These are phyloP conservation scores for Moesziomyces parantarcticus DNA, from an alignment of 1,284 basidiomycete genomes.

Conservation along the genomic window DNA sequence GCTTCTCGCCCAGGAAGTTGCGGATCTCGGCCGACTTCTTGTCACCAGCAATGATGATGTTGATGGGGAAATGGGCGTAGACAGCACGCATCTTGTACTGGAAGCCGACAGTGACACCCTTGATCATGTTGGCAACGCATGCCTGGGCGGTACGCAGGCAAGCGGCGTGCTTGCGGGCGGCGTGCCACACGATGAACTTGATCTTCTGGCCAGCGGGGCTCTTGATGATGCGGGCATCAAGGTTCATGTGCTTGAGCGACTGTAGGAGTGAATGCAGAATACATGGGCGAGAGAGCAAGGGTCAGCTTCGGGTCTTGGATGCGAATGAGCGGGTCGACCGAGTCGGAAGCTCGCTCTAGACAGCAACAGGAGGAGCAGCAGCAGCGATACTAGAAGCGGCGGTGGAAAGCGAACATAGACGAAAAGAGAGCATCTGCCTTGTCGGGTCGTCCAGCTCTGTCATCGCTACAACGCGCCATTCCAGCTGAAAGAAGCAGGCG, in stretches of 20 bases:
- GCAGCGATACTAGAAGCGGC: neutral
- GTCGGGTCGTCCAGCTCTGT: too few species aligned
- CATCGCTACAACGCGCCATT: too few species aligned
- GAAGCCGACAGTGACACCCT: constrained; percentile 87
- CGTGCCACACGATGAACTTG: constrained; percentile 96
- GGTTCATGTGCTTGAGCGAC: constrained; percentile 68
- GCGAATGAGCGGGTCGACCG: neutral
- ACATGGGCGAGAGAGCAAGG: constrained; percentile 70
- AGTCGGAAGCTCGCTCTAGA: neutral
- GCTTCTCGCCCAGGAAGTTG: constrained; percentile 96
- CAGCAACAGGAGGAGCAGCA: neutral
- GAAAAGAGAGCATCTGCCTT: too few species aligned
- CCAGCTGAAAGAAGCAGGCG: too few species aligned
- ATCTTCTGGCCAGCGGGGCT: constrained; percentile 76
- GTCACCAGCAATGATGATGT: constrained; percentile 91
- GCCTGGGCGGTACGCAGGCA: constrained; percentile 96
- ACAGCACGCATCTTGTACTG: constrained; percentile 90
- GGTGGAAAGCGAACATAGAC: neutral
- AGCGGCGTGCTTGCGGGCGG: constrained; percentile 96
- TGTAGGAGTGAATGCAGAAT: too few species aligned
- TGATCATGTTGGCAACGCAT: constrained; percentile 96
- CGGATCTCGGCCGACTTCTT: constrained; percentile 90
- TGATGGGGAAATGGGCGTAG: constrained; percentile 99
- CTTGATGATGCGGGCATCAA: constrained; percentile 69
- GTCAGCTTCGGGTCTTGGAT: constrained; percentile 12